These are phyloP conservation scores for Sergeia podlipaevii DNA, from an alignment of 208 protist genomes.

Conservation along the genomic window DNA sequence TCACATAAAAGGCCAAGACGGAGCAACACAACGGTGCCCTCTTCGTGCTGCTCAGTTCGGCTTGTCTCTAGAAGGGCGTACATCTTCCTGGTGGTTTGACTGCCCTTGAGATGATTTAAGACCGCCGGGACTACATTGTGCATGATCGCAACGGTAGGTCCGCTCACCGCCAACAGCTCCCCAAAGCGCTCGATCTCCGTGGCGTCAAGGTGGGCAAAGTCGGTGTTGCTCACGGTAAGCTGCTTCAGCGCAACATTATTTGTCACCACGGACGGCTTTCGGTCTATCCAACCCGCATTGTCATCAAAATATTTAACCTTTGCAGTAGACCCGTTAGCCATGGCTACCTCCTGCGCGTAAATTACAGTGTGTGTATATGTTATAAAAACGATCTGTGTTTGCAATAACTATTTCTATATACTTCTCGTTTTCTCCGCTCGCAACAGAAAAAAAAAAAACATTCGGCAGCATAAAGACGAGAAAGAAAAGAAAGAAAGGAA, in stretches of 20 bases:
- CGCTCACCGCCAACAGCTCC: constrained; percentile 34
- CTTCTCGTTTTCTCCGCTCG: neutral
- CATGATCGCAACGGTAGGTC: constrained; percentile 62
- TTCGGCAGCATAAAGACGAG: constrained; percentile 1
- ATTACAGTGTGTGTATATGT: neutral
- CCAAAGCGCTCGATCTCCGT: constrained; percentile 57
- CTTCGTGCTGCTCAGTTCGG: constrained; percentile 47
- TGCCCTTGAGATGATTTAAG: constrained; percentile 56
- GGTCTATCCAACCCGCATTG: constrained; percentile 54
- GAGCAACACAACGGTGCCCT: constrained; percentile 55
- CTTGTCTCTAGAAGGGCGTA: constrained; percentile 67
- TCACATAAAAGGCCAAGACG: constrained; percentile 58
- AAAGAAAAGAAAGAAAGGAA: constrained; percentile 5
- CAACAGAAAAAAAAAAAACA: constrained; percentile 4
- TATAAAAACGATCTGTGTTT: constrained; percentile 1
- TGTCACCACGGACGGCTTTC: constrained; percentile 11
- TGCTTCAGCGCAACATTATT: constrained; percentile 27
- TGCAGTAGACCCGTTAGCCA: constrained; percentile 17
- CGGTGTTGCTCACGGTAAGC: constrained; percentile 59
- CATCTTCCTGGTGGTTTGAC: constrained; percentile 40
- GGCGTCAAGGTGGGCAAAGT: constrained; percentile 35
- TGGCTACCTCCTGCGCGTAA: neutral
- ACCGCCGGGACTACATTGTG: constrained; percentile 44
- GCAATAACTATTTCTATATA: neutral
- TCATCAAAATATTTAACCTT: constrained; percentile 81